Base-by-base conservation (phyloP, 495 filamentous ascomycete genomes). In the Annulohypoxylon moriforme region DNA sequence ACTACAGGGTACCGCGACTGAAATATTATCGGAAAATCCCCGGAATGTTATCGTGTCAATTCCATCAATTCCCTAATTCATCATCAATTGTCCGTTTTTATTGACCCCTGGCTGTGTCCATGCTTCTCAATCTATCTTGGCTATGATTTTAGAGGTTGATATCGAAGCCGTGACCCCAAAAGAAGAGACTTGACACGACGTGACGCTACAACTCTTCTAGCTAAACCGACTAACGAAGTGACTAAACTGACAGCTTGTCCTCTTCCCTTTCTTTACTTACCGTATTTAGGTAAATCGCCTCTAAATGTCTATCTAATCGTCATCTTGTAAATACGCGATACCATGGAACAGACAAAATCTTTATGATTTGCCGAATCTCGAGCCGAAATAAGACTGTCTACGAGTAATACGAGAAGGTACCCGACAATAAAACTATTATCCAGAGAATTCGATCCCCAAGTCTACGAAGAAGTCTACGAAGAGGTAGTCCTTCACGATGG, bases 401-500 rank as follows among this genome's bases (percentile, higher is more conserved):
- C 18, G 58, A 49, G 34, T 2, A 47, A 55, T 50, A 68, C 40
- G 22, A 59, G 22, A 40, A 59, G 7, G 50, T 42, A 63, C 20
- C 29, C 36, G 49, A 2, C 55, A 20, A 46, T 44, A 67, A 33
- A 24, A 53, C 61, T n/a, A 33, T 44, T 40, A 56, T 16, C 33
- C 38, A 16, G 27, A 29, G 36, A 3, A 18, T 25, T 42, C 56
- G 52, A 38, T 50, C 60, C 40, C 38, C 20, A 2, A 29, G 18
- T 40, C 56, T n/a, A n/a, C n/a, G n/a, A n/a, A n/a, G n/a, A n/a
- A 59, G 38, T 50, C 63, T 40, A 47, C 24, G 53, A 44, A 55
- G 40, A 58, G 16, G 42, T 42, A 53, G 24, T 42, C 49, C 1
- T 18, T 44, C 64, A 74, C 60, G 14, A 93, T 95, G 92, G 87